Evolutionary conservation across 73 alveolate species (phyloP).

Genomic region (Tetrahymena elliotti): DNA sequence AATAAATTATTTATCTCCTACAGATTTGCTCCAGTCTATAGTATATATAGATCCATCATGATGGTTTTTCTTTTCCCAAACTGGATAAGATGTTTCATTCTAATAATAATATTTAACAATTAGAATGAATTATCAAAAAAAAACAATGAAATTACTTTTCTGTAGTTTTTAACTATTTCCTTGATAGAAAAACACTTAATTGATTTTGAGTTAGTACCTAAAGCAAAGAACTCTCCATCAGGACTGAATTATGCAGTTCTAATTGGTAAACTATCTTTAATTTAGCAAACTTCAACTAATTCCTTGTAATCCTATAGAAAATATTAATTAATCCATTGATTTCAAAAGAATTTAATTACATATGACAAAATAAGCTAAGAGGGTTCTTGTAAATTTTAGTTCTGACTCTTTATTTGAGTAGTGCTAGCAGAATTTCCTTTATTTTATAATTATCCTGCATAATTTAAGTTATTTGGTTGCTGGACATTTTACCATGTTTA

Average conservation of each 20-base stretch:
- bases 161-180: conserved; percentile 51
- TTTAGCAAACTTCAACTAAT: conserved; percentile 43
- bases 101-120: not conserved
- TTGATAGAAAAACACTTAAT: conserved; percentile 82
- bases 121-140: conserved; percentile 1
- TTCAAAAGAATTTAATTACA: not conserved
- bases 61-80: conserved; percentile 75
- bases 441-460: not conserved
- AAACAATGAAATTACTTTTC: conserved; percentile 46
- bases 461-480: not conserved
- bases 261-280: conserved; percentile 86
- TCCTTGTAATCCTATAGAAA: conserved; percentile 41
- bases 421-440: not conserved
- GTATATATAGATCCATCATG: conserved; percentile 93
- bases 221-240: conserved; percentile 85
- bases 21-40: conserved; percentile 75
- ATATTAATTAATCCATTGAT: not conserved
- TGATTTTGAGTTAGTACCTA: conserved; percentile 91
- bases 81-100: not conserved
- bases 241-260: conserved; percentile 89
- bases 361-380: not conserved
- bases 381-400: not conserved
- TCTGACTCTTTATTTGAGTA: not conserved
- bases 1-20: conserved; percentile 67
- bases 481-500: not conserved